A percentile compares a stretch with the other conserved stretches of the same genome.
Evolutionary conservation across 2,329 filamentous ascomycete species (phyloP).

Genomic region (Trichocomaceae sp.): DNA sequence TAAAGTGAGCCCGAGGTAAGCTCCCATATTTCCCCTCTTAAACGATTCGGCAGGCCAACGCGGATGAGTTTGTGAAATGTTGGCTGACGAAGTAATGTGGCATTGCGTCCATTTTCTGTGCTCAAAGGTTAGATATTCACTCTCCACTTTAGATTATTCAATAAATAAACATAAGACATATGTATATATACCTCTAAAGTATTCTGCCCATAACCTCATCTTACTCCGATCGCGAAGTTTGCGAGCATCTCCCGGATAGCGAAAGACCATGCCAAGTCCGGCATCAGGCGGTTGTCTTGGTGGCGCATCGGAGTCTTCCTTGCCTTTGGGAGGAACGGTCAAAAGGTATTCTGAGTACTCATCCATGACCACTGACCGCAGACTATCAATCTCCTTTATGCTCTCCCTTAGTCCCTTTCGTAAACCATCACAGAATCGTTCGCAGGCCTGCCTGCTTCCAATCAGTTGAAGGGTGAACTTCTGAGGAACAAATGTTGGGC

Average conservation of each 20-base stretch:
- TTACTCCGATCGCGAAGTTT: conserved; percentile 93
- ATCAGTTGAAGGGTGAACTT: conserved; percentile 88
- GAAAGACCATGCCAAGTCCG: conserved; percentile 84
- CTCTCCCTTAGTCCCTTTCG: conserved; percentile 83
- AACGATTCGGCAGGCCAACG: conserved; percentile 85
- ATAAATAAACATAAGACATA: not conserved
- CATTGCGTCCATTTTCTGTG: conserved; percentile 82
- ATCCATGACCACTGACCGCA: conserved; percentile 71
- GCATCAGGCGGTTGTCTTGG: conserved; percentile 68
- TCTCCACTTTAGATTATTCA: not conserved
- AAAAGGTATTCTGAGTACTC: conserved; percentile 88
- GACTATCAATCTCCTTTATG: conserved; percentile 78
- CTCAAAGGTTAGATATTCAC: not conserved
- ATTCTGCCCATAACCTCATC: conserved; percentile 96
- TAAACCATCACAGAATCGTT: conserved; percentile 91
- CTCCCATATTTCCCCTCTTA: conserved; percentile 95
- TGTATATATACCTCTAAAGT: conserved; percentile 55
- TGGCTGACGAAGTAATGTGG: conserved; percentile 85
- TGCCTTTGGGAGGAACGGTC: conserved; percentile 38
- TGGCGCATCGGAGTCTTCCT: conserved; percentile 48
- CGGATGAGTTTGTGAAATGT: conserved; percentile 97
- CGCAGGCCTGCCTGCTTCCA: conserved; percentile 79
- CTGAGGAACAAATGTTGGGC: conserved; percentile 61
- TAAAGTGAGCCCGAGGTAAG: conserved; percentile 87
- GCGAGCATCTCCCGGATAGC: conserved; percentile 88